phyloP scores from a whole-genome alignment of 805 yeast genomes.

The Hanseniaspora thailandica region DNA sequence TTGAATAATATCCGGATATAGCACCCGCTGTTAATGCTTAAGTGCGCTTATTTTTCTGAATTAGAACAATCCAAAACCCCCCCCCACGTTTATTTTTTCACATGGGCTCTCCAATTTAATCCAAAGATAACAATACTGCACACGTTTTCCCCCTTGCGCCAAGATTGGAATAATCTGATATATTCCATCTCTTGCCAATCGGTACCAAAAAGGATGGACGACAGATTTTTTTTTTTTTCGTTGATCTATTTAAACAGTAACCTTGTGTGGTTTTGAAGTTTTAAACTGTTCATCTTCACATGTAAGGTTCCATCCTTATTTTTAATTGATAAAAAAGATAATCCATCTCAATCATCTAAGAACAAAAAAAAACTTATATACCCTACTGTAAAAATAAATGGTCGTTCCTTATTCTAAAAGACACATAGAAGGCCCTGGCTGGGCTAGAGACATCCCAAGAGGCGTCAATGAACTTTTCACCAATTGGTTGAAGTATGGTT shows the following conservation, averaged over 20 bases:
- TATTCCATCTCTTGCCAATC: too few relatives aligned
- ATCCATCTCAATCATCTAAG: too few relatives aligned
- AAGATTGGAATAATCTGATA: too few relatives aligned
- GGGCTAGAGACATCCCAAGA: conserved; percentile 41
- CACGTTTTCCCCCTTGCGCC: not conserved
- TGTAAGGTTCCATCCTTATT: not conserved
- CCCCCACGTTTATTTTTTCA: not conserved
- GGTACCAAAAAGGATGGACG: too few relatives aligned
- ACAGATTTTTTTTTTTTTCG: not conserved
- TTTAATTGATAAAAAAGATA: too few relatives aligned
- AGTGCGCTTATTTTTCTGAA: too few relatives aligned
- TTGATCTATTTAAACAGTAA: not conserved
- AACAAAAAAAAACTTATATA: too few relatives aligned
- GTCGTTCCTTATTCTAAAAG: conserved; percentile 13
- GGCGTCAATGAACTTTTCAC: conserved; percentile 28
- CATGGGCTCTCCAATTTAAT: not conserved
- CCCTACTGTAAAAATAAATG: not conserved
- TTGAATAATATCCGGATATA: too few relatives aligned
- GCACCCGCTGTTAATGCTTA: too few relatives aligned
- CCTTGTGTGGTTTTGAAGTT: too few relatives aligned
- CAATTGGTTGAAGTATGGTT: conserved; percentile 7
- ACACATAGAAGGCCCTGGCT: conserved; percentile 18
- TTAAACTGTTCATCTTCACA: not conserved
- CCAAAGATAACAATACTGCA: not conserved
- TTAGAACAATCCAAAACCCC: not conserved